Conservation (phyloP, 2,329 filamentous ascomycete species). For the Phoma sp. region DNA sequence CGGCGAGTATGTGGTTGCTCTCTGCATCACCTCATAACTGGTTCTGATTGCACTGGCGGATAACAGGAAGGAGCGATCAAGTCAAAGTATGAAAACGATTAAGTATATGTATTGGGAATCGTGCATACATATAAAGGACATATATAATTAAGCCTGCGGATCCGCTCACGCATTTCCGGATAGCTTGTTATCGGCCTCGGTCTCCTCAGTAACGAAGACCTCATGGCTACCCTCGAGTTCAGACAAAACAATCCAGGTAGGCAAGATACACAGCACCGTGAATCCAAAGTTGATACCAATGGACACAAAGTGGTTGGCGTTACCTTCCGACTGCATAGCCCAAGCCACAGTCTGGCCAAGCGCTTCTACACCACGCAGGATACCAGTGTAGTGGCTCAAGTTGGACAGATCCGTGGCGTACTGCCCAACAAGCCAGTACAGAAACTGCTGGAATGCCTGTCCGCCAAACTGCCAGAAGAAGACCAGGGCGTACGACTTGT, state of each 20-base stretch:
- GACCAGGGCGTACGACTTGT: slow-evolving; percentile 41
- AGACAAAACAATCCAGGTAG: slow-evolving; percentile 44
- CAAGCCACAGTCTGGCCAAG: slow-evolving; percentile 46
- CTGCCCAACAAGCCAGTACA: slow-evolving; percentile 48
- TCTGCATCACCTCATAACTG: too few species aligned
- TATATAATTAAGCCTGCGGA: not conserved
- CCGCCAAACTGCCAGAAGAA: slow-evolving; percentile 48
- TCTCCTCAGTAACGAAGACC: slow-evolving; percentile 29
- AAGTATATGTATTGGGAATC: slow-evolving; percentile 12
- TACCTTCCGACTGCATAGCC: slow-evolving; percentile 47
- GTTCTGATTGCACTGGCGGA: too few species aligned
- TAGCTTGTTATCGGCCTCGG: slow-evolving; percentile 18
- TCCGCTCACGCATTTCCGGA: not conserved
- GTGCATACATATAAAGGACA: not conserved
- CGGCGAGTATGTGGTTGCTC: too few species aligned
- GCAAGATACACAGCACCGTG: slow-evolving; percentile 37
- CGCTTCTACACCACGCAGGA: slow-evolving; percentile 44
- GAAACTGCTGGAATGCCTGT: slow-evolving; percentile 47
- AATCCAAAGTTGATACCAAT: slow-evolving; percentile 47
- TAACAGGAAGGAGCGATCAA: too few species aligned
- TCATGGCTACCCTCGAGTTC: slow-evolving; percentile 43
- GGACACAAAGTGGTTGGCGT: slow-evolving; percentile 46
- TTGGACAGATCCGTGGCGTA: slow-evolving; percentile 43
- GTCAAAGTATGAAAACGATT: too few species aligned
- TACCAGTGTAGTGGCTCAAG: slow-evolving; percentile 44